phyloP scores from a whole-genome alignment of 441 rosid genomes.

The Omphalea diandra region DNA sequence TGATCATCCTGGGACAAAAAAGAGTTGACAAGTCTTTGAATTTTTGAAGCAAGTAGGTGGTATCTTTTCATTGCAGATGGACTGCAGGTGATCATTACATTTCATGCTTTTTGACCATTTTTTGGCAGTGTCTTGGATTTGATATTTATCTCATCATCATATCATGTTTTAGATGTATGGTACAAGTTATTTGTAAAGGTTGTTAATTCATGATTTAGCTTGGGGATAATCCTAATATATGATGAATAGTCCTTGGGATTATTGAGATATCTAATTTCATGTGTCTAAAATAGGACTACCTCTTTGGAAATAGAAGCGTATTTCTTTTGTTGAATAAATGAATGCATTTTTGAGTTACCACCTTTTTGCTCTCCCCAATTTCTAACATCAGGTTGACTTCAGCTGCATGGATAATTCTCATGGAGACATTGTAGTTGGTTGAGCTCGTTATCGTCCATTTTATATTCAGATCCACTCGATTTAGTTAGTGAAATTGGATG shows the following conservation, averaged over 20 bases:
- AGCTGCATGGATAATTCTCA: constrained; percentile 1
- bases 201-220: not conserved
- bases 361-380: not conserved
- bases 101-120: not conserved
- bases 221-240: not conserved
- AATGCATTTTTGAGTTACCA: not conserved
- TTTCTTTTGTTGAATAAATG: not conserved
- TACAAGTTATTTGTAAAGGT: not conserved
- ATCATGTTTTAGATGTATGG: not conserved
- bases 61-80: not conserved
- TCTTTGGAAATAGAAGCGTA: not conserved
- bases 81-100: constrained; percentile 27
- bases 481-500: not conserved
- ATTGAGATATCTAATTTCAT: not conserved
- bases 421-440: not conserved
- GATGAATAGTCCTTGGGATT: not conserved
- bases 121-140: not conserved
- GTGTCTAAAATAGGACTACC: not conserved
- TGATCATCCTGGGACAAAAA: constrained; percentile 17
- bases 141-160: not conserved
- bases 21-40: constrained; percentile 11
- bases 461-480: not conserved
- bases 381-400: not conserved
- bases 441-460: not conserved
- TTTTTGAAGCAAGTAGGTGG: not conserved